These are phyloP conservation scores for Lactifluus echinatus DNA, from an alignment of 768 basidiomycete species.

Conservation along the genomic window DNA sequence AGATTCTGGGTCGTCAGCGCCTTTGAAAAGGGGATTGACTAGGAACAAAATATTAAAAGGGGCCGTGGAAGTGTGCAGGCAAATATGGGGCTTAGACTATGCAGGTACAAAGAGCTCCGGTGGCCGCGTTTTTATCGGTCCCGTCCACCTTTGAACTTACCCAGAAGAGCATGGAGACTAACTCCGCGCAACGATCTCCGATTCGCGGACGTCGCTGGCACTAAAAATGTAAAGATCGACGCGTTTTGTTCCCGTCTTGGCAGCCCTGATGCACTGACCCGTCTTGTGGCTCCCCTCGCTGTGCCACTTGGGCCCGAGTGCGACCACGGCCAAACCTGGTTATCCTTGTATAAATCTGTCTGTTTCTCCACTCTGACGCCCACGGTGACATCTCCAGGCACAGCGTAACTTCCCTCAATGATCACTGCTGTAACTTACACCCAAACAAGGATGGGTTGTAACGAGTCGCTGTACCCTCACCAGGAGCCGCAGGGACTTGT, in stretches of 20 bases:
- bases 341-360: not conserved
- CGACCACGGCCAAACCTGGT: not conserved
- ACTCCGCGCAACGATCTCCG: not conserved
- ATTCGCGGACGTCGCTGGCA: not conserved
- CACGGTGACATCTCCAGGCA: slow-evolving; percentile 10
- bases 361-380: not conserved
- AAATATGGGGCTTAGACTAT: no score
- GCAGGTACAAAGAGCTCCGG: no score
- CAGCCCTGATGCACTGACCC: not conserved
- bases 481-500: not conserved
- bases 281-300: not conserved
- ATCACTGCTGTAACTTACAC: not conserved
- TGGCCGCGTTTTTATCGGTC: no score
- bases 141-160: no score
- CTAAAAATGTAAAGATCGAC: no score
- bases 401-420: not conserved
- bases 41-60: no score
- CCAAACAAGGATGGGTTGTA: not conserved
- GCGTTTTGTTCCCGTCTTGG: not conserved
- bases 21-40: no score
- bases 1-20: no score
- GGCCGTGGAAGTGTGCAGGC: no score
- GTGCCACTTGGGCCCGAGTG: not conserved
- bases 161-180: no score
- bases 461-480: not conserved